phyloP scores from a whole-genome alignment of 169 alveolate genomes.

The Pseudocohnilembus persalinus region DNA sequence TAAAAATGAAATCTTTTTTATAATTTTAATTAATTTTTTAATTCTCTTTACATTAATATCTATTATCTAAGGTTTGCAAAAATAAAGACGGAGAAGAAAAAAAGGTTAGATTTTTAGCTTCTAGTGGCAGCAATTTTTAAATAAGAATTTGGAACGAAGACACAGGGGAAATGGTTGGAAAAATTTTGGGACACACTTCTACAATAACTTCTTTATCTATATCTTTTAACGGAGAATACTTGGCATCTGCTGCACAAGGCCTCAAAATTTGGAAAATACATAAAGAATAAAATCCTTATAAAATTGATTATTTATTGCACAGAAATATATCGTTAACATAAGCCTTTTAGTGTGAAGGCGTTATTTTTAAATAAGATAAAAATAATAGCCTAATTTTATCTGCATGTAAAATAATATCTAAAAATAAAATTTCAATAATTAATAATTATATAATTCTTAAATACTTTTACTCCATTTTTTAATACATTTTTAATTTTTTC shows the following conservation, averaged over 20 bases:
- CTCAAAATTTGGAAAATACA: not conserved
- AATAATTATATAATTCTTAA: too few relatives aligned
- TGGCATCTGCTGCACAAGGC: not conserved
- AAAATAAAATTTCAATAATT: not conserved
- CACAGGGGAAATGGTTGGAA: not conserved
- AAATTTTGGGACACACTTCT: not conserved
- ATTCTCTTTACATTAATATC: too few relatives aligned
- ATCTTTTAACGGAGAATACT: not conserved
- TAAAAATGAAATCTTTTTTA: too few relatives aligned
- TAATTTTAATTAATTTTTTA: too few relatives aligned
- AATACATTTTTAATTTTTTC: too few relatives aligned
- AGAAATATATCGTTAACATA: not conserved
- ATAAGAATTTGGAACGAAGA: not conserved
- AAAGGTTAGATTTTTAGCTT: not conserved
- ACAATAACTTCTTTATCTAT: not conserved
- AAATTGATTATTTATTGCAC: not conserved
- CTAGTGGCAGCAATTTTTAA: not conserved
- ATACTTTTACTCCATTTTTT: too few relatives aligned
- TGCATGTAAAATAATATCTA: not conserved
- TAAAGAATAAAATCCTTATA: too few relatives aligned
- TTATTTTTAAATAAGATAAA: not conserved
- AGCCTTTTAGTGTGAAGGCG: not conserved
- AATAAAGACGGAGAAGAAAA: too few relatives aligned
- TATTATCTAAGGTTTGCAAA: too few relatives aligned
- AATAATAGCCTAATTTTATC: not conserved